Percentiles rank a stretch among this genome's conserved stretches.
These are phyloP conservation scores for Leccinum ochraceum DNA, from an alignment of 768 basidiomycete species.

Conservation along the genomic window DNA sequence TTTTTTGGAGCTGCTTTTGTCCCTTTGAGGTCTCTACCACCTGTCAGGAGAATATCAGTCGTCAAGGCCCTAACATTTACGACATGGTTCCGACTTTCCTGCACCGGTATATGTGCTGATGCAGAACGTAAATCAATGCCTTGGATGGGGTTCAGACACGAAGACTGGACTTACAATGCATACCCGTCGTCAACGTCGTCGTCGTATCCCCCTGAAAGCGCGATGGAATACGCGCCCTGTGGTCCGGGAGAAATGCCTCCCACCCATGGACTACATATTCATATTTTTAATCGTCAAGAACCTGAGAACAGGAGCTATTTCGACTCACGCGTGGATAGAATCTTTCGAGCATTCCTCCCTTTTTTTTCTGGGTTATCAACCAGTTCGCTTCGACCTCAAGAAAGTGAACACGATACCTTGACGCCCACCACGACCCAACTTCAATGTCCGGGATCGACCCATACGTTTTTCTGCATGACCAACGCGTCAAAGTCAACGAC, in stretches of 20 bases:
- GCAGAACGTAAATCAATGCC: conserved; percentile 1
- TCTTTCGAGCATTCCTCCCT: conserved; percentile 70
- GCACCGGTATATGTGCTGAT: conserved; percentile 81
- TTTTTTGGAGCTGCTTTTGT: conserved; percentile 84
- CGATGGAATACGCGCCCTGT: conserved; percentile 81
- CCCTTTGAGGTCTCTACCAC: conserved; percentile 85
- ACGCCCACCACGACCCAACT: conserved; percentile 85
- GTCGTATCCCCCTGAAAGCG: conserved; percentile 86
- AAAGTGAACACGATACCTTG: conserved; percentile 42
- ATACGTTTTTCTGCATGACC: conserved; percentile 61
- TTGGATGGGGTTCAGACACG: neutral
- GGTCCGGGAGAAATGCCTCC: conserved; percentile 67
- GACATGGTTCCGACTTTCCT: conserved; percentile 39
- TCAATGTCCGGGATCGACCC: conserved; percentile 78
- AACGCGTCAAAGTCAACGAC: conserved; percentile 15
- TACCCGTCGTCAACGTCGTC: conserved; percentile 84
- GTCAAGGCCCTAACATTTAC: neutral
- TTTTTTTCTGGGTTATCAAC: neutral
- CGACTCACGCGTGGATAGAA: conserved; percentile 80
- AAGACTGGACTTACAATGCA: conserved; percentile 61
- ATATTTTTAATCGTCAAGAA: neutral
- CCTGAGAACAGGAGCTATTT: neutral
- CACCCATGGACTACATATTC: conserved; percentile 65
- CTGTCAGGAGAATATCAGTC: conserved; percentile 34
- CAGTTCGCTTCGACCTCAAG: neutral